Base-by-base conservation (phyloP, 305 asterid genomes). In the Fraxinus velutina region DNA sequence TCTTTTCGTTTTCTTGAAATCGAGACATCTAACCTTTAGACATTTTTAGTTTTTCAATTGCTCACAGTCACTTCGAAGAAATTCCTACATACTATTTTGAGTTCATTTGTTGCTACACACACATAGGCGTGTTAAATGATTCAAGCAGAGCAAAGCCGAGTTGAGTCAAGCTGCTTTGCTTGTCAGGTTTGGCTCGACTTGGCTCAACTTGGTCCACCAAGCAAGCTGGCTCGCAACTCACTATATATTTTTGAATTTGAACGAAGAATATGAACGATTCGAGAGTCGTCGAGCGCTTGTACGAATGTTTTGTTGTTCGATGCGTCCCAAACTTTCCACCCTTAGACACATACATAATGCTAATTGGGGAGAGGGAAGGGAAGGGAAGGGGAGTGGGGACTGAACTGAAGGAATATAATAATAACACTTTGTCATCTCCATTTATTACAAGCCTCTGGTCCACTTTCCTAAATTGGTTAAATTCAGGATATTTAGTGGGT, bases 401-500 rank as follows among this genome's bases (percentile, higher is more conserved):
- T 2, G 70, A 22, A 22, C 13, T 21, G 70, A 60, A 60, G 70
- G 70, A 60, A 60, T 60, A 60, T 19, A 60, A 62, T 62, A 22
- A 62, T 21, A 22, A 22, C 71, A 62, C 71, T 62, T 62, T 77
- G 80, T 33, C 29, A 10, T 24, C 87, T 80, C 84, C 86, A 88
- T 79, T 39, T 75, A 70, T 50, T 30, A 62, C 30, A 22, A 7
- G 30, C 12, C 12, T 60, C 24, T 60, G 70, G 70, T 73, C 3
- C 80, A 84, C 1, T 39, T 50, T 13, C 87, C 78, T 79, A 36
- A 88, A 87, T 60, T 86, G 84, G 91, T 2, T 85, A 82, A 80
- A 17, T 17, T 87, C 85, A 83, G 87, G 90, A 86, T 87, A 83
- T 6, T 62, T 80, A 78, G 83, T 78, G 89, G 87, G 70, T 60